A percentile compares a stretch with the other conserved stretches of the same genome.
These are phyloP conservation scores for Crithidia sp. DNA, from an alignment of 208 protist species.

Conservation along the genomic window DNA sequence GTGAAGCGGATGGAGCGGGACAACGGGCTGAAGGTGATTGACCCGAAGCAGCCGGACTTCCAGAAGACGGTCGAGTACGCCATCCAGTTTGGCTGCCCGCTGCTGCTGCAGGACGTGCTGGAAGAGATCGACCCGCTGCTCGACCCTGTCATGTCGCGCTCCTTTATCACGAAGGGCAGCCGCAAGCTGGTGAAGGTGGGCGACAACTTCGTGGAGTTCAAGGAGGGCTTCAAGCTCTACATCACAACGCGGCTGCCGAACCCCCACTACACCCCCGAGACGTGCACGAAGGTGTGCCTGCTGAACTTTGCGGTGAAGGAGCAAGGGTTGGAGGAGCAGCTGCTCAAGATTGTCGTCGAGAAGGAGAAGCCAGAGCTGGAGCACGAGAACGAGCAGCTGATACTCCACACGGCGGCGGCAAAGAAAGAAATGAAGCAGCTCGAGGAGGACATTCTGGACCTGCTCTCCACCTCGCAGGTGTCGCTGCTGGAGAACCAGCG, in stretches of 20 bases:
- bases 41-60: constrained; percentile 95
- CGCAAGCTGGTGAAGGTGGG: constrained; percentile 95
- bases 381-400: constrained; percentile 97
- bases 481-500: constrained; percentile 98
- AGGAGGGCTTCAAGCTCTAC: constrained; percentile 97
- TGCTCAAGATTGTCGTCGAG: constrained; percentile 98
- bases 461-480: constrained; percentile 92
- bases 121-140: constrained; percentile 98
- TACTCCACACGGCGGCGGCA: constrained; percentile 92
- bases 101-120: constrained; percentile 97
- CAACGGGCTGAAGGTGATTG: constrained; percentile 94
- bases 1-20: constrained; percentile 96
- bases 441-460: constrained; percentile 97
- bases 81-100: constrained; percentile 96
- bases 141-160: constrained; percentile 95
- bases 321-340: constrained; percentile 98
- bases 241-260: constrained; percentile 98
- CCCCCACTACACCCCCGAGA: constrained; percentile 98
- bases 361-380: constrained; percentile 98
- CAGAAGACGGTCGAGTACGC: constrained; percentile 96
- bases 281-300: constrained; percentile 96
- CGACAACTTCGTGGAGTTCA: constrained; percentile 98
- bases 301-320: constrained; percentile 99
- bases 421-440: constrained; percentile 96
- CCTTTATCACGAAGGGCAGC: constrained; percentile 94